Conservation (phyloP, 2,329 filamentous ascomycete genomes). For the Diaporthe sp. region DNA sequence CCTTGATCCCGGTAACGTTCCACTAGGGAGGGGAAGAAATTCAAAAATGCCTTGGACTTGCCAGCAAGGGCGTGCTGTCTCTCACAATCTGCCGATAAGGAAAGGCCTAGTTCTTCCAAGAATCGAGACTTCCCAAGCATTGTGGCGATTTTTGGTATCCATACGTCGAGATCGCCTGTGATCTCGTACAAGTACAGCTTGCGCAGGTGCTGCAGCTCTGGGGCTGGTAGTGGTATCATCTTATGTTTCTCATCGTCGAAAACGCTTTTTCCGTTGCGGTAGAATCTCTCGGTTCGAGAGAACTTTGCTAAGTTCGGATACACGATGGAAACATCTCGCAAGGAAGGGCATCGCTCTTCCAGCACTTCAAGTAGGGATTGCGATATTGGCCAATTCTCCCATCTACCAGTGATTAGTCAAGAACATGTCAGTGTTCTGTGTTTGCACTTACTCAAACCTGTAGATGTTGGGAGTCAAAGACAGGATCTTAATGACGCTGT, state of each 20-base stretch:
- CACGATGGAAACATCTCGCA: slow-evolving; percentile 29
- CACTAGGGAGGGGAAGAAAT: slow-evolving; percentile 30
- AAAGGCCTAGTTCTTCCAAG: slow-evolving; percentile 31
- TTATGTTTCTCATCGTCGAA: slow-evolving; percentile 19
- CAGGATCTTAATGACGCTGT: slow-evolving; percentile 14
- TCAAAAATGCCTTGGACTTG: slow-evolving; percentile 5
- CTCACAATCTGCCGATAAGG: slow-evolving; percentile 36
- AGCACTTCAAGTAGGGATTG: slow-evolving; percentile 3
- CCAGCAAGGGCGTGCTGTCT: slow-evolving; percentile 14
- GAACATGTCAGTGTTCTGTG: fast-evolving
- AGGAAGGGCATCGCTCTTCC: slow-evolving; percentile 22
- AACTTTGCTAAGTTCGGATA: slow-evolving; percentile 24
- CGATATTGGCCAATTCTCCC: slow-evolving; percentile 37
- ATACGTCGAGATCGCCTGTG: slow-evolving; percentile 28
- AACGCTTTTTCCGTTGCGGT: not conserved
- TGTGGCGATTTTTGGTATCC: slow-evolving; percentile 28
- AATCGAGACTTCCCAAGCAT: slow-evolving; percentile 29
- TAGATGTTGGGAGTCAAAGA: slow-evolving; percentile 5
- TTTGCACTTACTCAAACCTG: slow-evolving; percentile 16
- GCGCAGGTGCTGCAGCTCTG: slow-evolving; percentile 35
- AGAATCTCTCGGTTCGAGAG: slow-evolving; percentile 15
- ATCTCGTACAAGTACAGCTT: slow-evolving; percentile 36
- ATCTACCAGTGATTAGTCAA: not conserved
- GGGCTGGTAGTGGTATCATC: slow-evolving; percentile 18
- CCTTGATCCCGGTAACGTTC: slow-evolving; percentile 28